Evolutionary conservation across 2,329 filamentous ascomycete genomes (phyloP), one percentile per base, ranked within the genome.

Genomic region (Fusarium sarcochroum): DNA sequence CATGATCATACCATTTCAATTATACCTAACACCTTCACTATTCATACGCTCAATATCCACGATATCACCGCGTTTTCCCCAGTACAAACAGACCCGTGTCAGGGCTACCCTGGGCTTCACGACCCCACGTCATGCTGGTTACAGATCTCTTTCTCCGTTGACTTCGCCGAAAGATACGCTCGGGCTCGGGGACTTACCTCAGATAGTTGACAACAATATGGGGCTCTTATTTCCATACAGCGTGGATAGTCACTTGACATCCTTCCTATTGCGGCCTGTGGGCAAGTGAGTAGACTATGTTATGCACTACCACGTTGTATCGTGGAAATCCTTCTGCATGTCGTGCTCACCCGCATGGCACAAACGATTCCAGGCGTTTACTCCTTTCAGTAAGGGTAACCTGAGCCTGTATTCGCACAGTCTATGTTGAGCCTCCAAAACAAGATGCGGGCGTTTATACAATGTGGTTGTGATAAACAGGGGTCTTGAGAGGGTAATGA

Each of bases 161-260:
- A 15, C 11, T 13, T 41, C 15, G 18, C 41, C 20, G 30, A 55
- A 13, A 23, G 30, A 41, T 38, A 56, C 55, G 45, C 34, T 58
- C 49, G 51, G 27, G 27, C 5, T 30, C 27, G 27, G 27, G 27
- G 13, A 30, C 13, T 38, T 25, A 27, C 13, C n/a, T 52, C 18
- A n/a, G 18, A 13, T 27, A 18, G 14, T 47, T 37, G 34, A 46
- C 34, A 38, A 14, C 14, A 42, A 37, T 35, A 52, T 47, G 14
- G 23, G 35, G 35, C 32, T 37, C 48, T 47, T 41, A 25, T 37
- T 38, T 35, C 41, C 37, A 18, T 14, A 21, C 23, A 20, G 35
- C 30, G 18, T 15, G 30, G 42, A 37, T 34, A 30, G 32, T 63
- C 45, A 63, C 60, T 63, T 13, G 58, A 63, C 21, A 63, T 58